Conservation (phyloP, 352 stramenopile species). For the Aphanomyces astaci region DNA sequence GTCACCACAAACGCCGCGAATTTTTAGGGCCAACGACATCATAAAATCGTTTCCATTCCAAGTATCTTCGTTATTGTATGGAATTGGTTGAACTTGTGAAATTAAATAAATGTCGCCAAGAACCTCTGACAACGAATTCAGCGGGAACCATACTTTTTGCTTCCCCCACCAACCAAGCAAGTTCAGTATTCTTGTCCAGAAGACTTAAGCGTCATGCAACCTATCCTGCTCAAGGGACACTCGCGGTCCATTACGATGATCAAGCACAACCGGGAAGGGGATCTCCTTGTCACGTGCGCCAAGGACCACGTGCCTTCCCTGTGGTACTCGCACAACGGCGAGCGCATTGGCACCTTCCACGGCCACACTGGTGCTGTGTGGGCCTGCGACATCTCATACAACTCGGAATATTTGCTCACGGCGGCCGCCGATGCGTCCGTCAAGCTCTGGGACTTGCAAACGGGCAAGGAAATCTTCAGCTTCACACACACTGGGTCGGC, state of each 20-base stretch:
- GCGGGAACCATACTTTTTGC: not conserved
- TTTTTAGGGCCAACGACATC: not conserved
- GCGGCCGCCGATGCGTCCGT: slow-evolving; percentile 91
- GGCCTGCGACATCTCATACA: slow-evolving; percentile 91
- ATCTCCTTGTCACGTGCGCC: slow-evolving; percentile 96
- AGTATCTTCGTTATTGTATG: slow-evolving; percentile 9
- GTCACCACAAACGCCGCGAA: slow-evolving; percentile 3
- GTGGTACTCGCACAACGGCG: slow-evolving; percentile 95
- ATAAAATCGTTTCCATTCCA: not conserved
- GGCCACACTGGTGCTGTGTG: slow-evolving; percentile 96
- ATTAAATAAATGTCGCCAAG: not conserved
- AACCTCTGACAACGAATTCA: not conserved
- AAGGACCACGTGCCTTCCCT: slow-evolving; percentile 95
- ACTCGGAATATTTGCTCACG: slow-evolving; percentile 92
- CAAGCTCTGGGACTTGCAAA: slow-evolving; percentile 89
- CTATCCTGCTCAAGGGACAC: slow-evolving; percentile 98
- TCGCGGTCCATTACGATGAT: slow-evolving; percentile 97
- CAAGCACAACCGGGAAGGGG: slow-evolving; percentile 98
- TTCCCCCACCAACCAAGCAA: not conserved
- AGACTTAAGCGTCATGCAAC: slow-evolving; percentile 82
- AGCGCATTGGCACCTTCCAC: slow-evolving; percentile 94
- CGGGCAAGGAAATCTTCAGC: slow-evolving; percentile 78
- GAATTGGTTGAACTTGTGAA: not conserved
- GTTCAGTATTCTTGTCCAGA: slow-evolving; percentile 30
- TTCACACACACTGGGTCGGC: slow-evolving; percentile 78